Evolutionary conservation across 148 eudicot genomes (phyloP).

Genomic region (Silene conica): DNA sequence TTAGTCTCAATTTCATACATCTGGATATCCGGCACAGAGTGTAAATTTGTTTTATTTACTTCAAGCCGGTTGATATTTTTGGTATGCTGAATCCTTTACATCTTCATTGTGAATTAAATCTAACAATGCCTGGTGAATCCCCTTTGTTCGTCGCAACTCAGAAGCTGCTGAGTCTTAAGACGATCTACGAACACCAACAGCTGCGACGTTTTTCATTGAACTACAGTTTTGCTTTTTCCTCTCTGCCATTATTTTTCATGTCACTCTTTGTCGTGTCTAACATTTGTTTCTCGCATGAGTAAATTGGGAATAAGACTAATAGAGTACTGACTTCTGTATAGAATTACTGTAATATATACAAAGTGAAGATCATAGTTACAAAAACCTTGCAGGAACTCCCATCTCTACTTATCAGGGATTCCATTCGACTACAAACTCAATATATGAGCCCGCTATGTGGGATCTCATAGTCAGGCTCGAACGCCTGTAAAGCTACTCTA

Average conservation of each 20-base stretch:
- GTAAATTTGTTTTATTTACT: background rate
- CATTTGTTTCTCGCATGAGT: background rate
- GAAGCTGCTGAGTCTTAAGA: too few relatives aligned
- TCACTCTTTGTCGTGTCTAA: background rate
- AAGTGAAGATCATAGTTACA: background rate
- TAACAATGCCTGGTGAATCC: background rate
- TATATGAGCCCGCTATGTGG: background rate
- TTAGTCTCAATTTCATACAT: background rate
- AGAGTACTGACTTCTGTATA: background rate
- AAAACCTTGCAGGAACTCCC: conserved; percentile 3
- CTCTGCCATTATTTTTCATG: background rate
- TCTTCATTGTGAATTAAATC: background rate
- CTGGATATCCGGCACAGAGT: background rate
- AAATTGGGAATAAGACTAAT: background rate
- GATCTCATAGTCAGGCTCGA: background rate
- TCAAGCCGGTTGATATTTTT: background rate
- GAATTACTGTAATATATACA: background rate
- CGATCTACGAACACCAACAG: too few relatives aligned
- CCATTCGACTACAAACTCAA: background rate
- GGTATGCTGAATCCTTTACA: background rate
- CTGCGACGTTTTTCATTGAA: background rate
- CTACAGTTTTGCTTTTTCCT: background rate
- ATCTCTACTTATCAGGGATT: background rate
- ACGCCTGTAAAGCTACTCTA: background rate
- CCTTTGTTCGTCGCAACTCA: background rate